Percentiles rank a stretch among this genome's conserved stretches.
phyloP scores from a whole-genome alignment of 179 eudicot species.

The Sideroxylon spinosum region DNA sequence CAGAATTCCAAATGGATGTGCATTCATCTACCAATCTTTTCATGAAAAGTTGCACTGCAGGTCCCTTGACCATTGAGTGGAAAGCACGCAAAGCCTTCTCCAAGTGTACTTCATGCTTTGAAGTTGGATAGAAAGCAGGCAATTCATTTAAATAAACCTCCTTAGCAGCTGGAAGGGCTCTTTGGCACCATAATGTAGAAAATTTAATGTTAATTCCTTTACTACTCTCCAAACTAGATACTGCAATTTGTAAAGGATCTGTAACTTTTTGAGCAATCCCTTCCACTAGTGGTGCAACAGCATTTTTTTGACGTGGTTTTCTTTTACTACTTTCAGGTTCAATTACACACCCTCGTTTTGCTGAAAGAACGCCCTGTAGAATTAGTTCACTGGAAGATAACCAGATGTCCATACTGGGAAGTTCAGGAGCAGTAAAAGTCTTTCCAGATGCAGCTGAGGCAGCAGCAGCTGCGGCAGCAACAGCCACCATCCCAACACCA shows the following conservation, averaged over 20 bases:
- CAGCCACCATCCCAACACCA: slow-evolving; percentile 82
- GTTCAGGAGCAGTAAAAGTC: slow-evolving; percentile 59
- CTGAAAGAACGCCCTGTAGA: slow-evolving; percentile 58
- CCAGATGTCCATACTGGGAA: slow-evolving; percentile 76
- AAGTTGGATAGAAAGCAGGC: slow-evolving; percentile 75
- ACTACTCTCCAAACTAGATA: slow-evolving; percentile 55
- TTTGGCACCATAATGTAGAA: slow-evolving; percentile 77
- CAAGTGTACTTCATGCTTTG: slow-evolving; percentile 62
- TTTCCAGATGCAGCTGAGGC: slow-evolving; percentile 77
- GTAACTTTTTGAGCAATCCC: slow-evolving; percentile 39
- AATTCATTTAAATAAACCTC: slow-evolving; percentile 71
- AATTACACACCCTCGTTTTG: slow-evolving; percentile 37
- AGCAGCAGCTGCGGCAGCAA: slow-evolving; percentile 91
- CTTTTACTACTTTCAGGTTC: slow-evolving; percentile 41
- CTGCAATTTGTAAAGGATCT: slow-evolving; percentile 51
- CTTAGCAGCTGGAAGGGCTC: slow-evolving; percentile 72
- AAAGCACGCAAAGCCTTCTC: slow-evolving; percentile 65
- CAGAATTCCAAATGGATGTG: slow-evolving; percentile 69
- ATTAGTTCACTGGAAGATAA: slow-evolving; percentile 63
- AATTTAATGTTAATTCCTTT: slow-evolving; percentile 59
- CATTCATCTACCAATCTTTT: slow-evolving; percentile 77
- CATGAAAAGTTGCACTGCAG: slow-evolving; percentile 53
- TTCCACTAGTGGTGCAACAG: slow-evolving; percentile 38
- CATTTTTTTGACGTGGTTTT: slow-evolving; percentile 42
- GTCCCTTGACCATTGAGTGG: slow-evolving; percentile 82